phyloP scores from a whole-genome alignment of 495 filamentous ascomycete species.

The Aspergillus bertholletiae region DNA sequence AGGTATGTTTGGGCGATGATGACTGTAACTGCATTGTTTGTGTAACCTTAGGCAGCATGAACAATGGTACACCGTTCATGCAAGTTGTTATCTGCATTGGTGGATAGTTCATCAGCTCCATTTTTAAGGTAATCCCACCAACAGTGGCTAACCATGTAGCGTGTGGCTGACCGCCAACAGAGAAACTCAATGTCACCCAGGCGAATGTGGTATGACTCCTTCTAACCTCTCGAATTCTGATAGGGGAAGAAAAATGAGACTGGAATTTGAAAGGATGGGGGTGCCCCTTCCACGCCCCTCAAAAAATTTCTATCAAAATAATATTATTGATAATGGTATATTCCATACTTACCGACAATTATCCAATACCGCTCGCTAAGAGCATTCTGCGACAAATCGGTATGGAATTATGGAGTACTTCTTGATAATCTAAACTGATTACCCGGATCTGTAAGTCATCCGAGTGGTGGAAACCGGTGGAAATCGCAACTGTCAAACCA shows the following conservation, averaged over 20 bases:
- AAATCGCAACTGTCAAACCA: neutral
- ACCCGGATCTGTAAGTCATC: neutral
- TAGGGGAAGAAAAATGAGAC: neutral
- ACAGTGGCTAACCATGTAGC: conserved; percentile 13
- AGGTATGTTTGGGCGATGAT: neutral
- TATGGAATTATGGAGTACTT: neutral
- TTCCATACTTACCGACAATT: neutral
- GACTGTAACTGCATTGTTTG: neutral
- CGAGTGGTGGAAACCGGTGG: neutral
- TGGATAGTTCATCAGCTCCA: conserved; percentile 8
- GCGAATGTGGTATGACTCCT: neutral
- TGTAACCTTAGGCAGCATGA: neutral
- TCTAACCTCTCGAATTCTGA: neutral
- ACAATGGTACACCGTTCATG: conserved; percentile 14
- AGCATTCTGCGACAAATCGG: neutral
- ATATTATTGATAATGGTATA: too few species aligned
- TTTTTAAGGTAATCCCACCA: conserved; percentile 3
- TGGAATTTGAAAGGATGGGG: neutral
- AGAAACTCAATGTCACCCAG: conserved; percentile 1
- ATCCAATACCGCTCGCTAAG: neutral
- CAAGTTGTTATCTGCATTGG: conserved; percentile 8
- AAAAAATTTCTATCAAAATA: too few species aligned
- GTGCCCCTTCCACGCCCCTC: too few species aligned
- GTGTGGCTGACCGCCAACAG: conserved; percentile 17
- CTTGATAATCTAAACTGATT: neutral